These are phyloP conservation scores for Pyrenophora tritici-repentis DNA, from an alignment of 2,329 filamentous ascomycete species.

Conservation along the genomic window DNA sequence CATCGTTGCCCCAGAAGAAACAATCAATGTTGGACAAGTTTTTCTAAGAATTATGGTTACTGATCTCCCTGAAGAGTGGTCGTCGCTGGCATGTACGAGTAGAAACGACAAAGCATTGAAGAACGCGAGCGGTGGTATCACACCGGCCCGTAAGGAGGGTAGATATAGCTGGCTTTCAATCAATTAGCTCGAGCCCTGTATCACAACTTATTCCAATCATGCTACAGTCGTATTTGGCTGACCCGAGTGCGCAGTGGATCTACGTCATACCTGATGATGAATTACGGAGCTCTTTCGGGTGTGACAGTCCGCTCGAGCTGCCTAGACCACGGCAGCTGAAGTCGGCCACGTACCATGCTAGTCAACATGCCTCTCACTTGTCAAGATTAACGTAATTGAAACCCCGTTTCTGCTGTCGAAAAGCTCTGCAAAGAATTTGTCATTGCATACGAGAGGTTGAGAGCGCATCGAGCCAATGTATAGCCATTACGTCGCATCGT, in stretches of 20 bases:
- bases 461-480: slow-evolving; percentile 13
- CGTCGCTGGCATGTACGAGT: too few species aligned
- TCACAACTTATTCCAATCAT: too few species aligned
- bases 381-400: slow-evolving; percentile 23
- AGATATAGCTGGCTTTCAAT: too few species aligned
- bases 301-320: slow-evolving; percentile 1
- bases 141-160: neutral
- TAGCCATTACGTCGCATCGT: slow-evolving; percentile 6
- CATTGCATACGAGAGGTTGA: slow-evolving; percentile 10
- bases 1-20: slow-evolving; percentile 17
- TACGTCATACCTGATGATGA: neutral
- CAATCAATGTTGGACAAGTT: slow-evolving; percentile 9
- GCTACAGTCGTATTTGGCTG: too few species aligned
- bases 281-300: slow-evolving; percentile 1
- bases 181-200: too few species aligned
- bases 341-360: slow-evolving; percentile 10
- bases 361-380: neutral
- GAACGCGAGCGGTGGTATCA: too few species aligned
- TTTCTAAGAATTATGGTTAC: neutral
- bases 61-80: neutral
- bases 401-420: slow-evolving; percentile 8
- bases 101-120: too few species aligned
- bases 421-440: slow-evolving; percentile 10
- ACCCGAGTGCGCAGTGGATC: too few species aligned
- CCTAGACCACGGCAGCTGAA: slow-evolving; percentile 5